Conservation (phyloP, 805 yeast species). For the Metschnikowia baotianmanensis region DNA sequence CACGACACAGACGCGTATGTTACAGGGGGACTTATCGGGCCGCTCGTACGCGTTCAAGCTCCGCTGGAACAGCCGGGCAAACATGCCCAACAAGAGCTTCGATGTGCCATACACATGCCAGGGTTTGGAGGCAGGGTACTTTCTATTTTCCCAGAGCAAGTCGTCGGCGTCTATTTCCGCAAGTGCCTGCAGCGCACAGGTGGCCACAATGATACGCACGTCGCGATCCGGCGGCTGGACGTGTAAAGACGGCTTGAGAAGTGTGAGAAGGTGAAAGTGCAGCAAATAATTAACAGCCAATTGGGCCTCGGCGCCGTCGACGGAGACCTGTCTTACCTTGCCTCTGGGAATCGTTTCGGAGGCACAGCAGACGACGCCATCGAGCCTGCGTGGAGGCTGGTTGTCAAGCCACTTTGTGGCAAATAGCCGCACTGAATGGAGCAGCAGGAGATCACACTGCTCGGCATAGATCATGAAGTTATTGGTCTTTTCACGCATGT, state of each 20-base stretch:
- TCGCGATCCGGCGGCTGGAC: constrained; percentile 95
- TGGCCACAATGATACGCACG: constrained; percentile 74
- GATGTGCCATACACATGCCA: constrained; percentile 81
- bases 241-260: constrained; percentile 78
- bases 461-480: constrained; percentile 88
- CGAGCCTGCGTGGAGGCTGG: constrained; percentile 85
- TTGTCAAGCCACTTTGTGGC: constrained; percentile 95
- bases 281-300: constrained; percentile 79
- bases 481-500: constrained; percentile 63
- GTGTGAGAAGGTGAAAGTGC: constrained; percentile 75
- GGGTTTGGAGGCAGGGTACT: constrained; percentile 62
- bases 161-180: constrained; percentile 65
- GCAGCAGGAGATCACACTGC: constrained; percentile 72
- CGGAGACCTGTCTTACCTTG: constrained; percentile 57
- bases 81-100: constrained; percentile 70
- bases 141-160: constrained; percentile 56
- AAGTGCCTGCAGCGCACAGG: constrained; percentile 75
- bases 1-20: constrained; percentile 67
- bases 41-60: constrained; percentile 57
- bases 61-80: constrained; percentile 77
- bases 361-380: constrained; percentile 86
- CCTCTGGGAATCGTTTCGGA: constrained; percentile 77
- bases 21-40: constrained; percentile 68
- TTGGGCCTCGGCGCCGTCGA: constrained; percentile 86
- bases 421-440: constrained; percentile 77